Base-by-base conservation (phyloP, 176 grass and related monocot species). In the Phoenix dactylifera region DNA sequence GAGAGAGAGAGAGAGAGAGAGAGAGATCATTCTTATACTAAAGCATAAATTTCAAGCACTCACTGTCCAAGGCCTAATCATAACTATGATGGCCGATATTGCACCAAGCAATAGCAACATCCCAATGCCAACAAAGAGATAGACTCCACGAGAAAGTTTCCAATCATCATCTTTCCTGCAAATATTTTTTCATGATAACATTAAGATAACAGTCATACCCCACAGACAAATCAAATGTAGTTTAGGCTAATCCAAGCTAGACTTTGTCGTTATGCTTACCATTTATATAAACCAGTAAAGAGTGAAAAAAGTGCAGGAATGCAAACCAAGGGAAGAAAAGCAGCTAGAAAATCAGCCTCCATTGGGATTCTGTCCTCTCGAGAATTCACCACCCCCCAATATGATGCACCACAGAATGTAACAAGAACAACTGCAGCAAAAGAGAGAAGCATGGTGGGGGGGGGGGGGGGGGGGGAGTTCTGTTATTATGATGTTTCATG, bases 141-240 rank as follows among this genome's bases (percentile, higher is more conserved):
- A 92, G 63, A 98, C 87, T 60, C 87, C 93, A 60, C 57, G 79
- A 55, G 87, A 85, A 65, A 92, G 76, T 74, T 89, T 92, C 87
- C 93, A 92, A 73, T 92, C 93, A 83, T 98, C 93, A 80, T 98
- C 93, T 73, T 86, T 98, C 93, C 87, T 92, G 87, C 57, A 82
- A 83, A 76, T 52, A 60, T 57, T 85, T 82, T 71, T 15, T 18
- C 18, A 64, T 19, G 50, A 53, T 59, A 49, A 76, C 58, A 55
- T 66, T 52, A 78, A 44, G 35, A 44, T 44, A 44, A 44, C 6
- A 12, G 10, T 44, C 35, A 44, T 44, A 10, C 9, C 35, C 1
- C 10, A 44, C 9, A 9, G 9, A 44, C 35, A 44, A 44, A 44
- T 44, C 35, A 44, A 12, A 44, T 44, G 10, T 9, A 44, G 35